A percentile compares a stretch with the other conserved stretches of the same genome.
Conservation (phyloP, 192 early-diverging fungal species). For the Podila horticola region DNA sequence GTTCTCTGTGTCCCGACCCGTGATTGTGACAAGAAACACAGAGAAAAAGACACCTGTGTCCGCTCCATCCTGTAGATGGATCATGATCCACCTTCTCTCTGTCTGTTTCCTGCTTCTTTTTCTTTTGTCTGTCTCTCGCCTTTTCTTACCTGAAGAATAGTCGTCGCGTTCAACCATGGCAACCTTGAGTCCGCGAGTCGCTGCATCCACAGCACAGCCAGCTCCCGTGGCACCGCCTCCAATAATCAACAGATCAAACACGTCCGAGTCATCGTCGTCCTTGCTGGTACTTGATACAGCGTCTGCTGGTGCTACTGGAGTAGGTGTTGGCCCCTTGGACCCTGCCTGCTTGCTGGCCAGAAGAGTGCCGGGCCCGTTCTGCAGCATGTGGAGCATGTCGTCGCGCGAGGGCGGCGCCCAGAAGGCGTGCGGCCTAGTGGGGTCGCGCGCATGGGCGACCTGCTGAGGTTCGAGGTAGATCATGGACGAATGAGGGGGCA, state of each 20-base stretch:
- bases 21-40: neutral
- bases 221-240: slow-evolving; percentile 97
- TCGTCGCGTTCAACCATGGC: slow-evolving; percentile 97
- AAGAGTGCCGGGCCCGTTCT: slow-evolving; percentile 53
- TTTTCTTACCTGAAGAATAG: slow-evolving; percentile 78
- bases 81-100: neutral
- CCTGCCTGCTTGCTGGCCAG: slow-evolving; percentile 48
- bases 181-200: slow-evolving; percentile 90
- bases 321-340: neutral
- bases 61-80: no score
- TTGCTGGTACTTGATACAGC: neutral
- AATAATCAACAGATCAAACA: slow-evolving; percentile 90
- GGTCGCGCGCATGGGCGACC: slow-evolving; percentile 11
- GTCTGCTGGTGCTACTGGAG: slow-evolving; percentile 2
- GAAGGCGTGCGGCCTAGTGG: slow-evolving; percentile 68
- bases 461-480: slow-evolving; percentile 44
- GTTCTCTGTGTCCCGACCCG: no score
- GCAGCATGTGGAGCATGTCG: slow-evolving; percentile 77
- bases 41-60: neutral
- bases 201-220: slow-evolving; percentile 93
- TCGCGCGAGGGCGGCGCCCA: slow-evolving; percentile 80
- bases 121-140: neutral
- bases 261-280: slow-evolving; percentile 37
- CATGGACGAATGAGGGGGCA: slow-evolving; percentile 43
- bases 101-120: neutral